These are phyloP conservation scores for Colletotrichum sp. DNA, from an alignment of 2,329 filamentous ascomycete genomes.

Conservation along the genomic window DNA sequence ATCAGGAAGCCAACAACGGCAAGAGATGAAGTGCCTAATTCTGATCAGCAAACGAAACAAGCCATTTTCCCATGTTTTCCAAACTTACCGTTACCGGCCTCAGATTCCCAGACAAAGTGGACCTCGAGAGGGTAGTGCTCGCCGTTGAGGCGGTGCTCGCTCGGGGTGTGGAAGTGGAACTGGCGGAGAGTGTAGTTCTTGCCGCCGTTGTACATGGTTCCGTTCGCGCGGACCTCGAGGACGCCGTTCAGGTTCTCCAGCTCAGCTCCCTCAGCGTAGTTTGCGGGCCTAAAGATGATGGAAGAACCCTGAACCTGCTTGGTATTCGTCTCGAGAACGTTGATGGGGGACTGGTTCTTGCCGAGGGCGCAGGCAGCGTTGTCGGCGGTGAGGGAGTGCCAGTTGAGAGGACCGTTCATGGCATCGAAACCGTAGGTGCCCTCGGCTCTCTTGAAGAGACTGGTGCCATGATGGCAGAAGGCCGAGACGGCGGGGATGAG, in stretches of 20 bases:
- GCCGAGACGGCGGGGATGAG: slow-evolving; percentile 27
- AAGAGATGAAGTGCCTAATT: slow-evolving; percentile 29
- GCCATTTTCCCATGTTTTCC: neutral
- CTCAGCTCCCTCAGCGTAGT: slow-evolving; percentile 37
- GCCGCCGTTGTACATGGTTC: slow-evolving; percentile 46
- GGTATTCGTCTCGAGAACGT: slow-evolving; percentile 40
- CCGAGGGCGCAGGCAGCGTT: slow-evolving; percentile 55
- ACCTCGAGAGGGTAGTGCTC: slow-evolving; percentile 44
- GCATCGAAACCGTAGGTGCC: slow-evolving; percentile 46
- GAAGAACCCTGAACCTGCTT: slow-evolving; percentile 30
- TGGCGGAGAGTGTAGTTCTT: slow-evolving; percentile 51
- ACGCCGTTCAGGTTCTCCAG: slow-evolving; percentile 59
- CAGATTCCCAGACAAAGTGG: slow-evolving; percentile 46
- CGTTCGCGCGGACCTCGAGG: slow-evolving; percentile 54
- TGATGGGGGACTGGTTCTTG: slow-evolving; percentile 61
- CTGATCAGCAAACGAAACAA: slow-evolving; percentile 18
- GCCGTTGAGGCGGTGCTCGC: slow-evolving; percentile 59
- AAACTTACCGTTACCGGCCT: slow-evolving; percentile 24
- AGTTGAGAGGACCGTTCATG: slow-evolving; percentile 54
- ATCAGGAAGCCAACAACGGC: slow-evolving; percentile 44
- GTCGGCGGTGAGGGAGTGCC: slow-evolving; percentile 49
- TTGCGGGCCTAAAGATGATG: slow-evolving; percentile 40
- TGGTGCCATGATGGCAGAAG: slow-evolving; percentile 40
- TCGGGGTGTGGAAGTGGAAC: slow-evolving; percentile 67
- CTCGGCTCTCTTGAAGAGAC: slow-evolving; percentile 28